Conservation (phyloP, 2,329 filamentous ascomycete species). For the Dendryphion nanum region DNA sequence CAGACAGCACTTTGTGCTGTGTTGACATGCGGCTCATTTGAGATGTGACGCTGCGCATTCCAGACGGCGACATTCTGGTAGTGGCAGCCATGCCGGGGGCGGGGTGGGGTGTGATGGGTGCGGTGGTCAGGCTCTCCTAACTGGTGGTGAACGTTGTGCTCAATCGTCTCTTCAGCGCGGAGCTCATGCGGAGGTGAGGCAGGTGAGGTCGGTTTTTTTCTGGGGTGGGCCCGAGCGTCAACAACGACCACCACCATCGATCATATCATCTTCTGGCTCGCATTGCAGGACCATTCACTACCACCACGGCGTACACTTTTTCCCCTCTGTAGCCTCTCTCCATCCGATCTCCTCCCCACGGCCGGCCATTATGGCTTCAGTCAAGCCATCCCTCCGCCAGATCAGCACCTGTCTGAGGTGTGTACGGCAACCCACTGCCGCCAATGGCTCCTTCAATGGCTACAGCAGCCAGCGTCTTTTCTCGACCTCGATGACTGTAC, state of each 20-base stretch:
- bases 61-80: constrained; percentile 36
- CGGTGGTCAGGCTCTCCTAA: too few relatives aligned
- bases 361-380: constrained; percentile 32
- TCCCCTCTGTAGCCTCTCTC: constrained; percentile 2
- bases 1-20: constrained; percentile 39
- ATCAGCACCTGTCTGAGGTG: constrained; percentile 35
- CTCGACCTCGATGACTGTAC: constrained; percentile 45
- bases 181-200: constrained; percentile 28
- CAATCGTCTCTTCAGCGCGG: constrained; percentile 22
- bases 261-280: not conserved
- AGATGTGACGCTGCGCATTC: constrained; percentile 32
- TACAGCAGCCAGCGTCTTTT: constrained; percentile 43
- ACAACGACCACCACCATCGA: constrained; percentile 1
- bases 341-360: constrained; percentile 2
- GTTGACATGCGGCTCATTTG: constrained; percentile 29
- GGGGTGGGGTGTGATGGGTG: constrained; percentile 15
- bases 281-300: too few relatives aligned
- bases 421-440: constrained; percentile 23
- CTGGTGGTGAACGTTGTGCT: too few relatives aligned
- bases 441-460: constrained; percentile 27
- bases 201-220: constrained; percentile 14
- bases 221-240: too few relatives aligned
- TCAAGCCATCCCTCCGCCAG: constrained; percentile 32
- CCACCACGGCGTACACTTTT: too few relatives aligned
- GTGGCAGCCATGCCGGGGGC: constrained; percentile 41